Evolutionary conservation across 805 yeast genomes (phyloP).

Genomic region (Zygosaccharomyces bailii): DNA sequence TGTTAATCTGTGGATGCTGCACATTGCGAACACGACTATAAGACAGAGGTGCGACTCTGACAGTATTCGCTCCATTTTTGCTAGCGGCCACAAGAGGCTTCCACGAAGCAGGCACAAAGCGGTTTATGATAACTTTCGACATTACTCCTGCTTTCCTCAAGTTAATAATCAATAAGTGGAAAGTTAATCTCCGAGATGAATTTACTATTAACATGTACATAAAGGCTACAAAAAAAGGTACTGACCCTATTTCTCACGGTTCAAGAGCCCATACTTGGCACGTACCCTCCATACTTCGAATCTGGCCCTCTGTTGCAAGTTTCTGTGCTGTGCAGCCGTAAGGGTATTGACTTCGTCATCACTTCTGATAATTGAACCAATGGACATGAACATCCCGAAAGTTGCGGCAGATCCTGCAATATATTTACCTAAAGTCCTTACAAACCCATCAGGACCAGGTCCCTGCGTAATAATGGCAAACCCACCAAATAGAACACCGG

Average conservation of each 20-base stretch:
- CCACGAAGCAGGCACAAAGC: neutral
- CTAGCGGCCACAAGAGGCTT: neutral
- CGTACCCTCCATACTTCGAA: conserved; percentile 34
- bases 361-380: conserved; percentile 88
- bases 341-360: conserved; percentile 41
- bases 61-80: neutral
- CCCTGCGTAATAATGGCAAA: conserved; percentile 87
- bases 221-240: conserved; percentile 6
- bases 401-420: conserved; percentile 96
- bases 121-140: neutral
- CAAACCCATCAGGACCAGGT: conserved; percentile 97
- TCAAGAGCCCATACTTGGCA: conserved; percentile 22
- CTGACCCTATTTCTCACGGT: conserved; percentile 6
- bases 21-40: neutral
- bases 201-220: conserved; percentile 16
- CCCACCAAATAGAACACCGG: conserved; percentile 93
- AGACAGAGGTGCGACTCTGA: neutral
- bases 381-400: conserved; percentile 93
- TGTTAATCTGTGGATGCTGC: conserved; percentile 17
- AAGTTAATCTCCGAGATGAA: conserved; percentile 8
- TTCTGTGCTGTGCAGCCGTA: conserved; percentile 14
- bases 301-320: conserved; percentile 33
- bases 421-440: conserved; percentile 95
- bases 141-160: neutral
- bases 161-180: neutral